Percentiles rank a stretch among this genome's conserved stretches.
phyloP scores from a whole-genome alignment of 1,284 basidiomycete species.

The Trametes hirsuta region DNA sequence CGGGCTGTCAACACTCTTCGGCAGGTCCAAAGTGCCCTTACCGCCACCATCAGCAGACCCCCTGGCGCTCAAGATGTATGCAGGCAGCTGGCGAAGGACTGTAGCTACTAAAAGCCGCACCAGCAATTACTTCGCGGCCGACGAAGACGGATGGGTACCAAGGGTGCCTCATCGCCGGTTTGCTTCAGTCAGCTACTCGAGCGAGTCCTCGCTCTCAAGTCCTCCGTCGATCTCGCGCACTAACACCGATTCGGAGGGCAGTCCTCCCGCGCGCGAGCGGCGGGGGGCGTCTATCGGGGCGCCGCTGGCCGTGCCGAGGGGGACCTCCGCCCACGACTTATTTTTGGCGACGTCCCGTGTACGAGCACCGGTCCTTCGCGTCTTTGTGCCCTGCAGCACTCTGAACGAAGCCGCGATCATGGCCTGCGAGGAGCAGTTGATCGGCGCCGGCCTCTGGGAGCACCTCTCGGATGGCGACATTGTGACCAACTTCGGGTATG shows the following conservation, averaged over 20 bases:
- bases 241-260: conserved; percentile 28
- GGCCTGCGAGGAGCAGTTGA: conserved; percentile 66
- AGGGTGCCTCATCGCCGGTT: conserved; percentile 43
- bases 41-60: conserved; percentile 59
- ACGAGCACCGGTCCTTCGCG: conserved; percentile 73
- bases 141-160: conserved; percentile 42
- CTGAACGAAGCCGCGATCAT: conserved; percentile 53
- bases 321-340: conserved; percentile 62
- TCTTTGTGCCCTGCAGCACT: conserved; percentile 69
- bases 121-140: conserved; percentile 29
- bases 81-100: conserved; percentile 53
- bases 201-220: conserved; percentile 40
- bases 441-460: conserved; percentile 65
- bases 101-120: conserved; percentile 5
- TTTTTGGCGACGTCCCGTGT: conserved; percentile 58
- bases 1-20: conserved; percentile 41
- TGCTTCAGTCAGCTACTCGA: conserved; percentile 46
- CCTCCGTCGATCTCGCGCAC: conserved; percentile 44
- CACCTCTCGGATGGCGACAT: conserved; percentile 74
- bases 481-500: conserved; percentile 76
- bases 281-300: conserved; percentile 33
- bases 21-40: conserved; percentile 34
- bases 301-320: conserved; percentile 22
- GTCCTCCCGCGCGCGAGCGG: conserved; percentile 21
- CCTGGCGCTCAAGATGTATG: conserved; percentile 53